Conservation (phyloP, 495 filamentous ascomycete species). For the Hypoxylon fuscum region DNA sequence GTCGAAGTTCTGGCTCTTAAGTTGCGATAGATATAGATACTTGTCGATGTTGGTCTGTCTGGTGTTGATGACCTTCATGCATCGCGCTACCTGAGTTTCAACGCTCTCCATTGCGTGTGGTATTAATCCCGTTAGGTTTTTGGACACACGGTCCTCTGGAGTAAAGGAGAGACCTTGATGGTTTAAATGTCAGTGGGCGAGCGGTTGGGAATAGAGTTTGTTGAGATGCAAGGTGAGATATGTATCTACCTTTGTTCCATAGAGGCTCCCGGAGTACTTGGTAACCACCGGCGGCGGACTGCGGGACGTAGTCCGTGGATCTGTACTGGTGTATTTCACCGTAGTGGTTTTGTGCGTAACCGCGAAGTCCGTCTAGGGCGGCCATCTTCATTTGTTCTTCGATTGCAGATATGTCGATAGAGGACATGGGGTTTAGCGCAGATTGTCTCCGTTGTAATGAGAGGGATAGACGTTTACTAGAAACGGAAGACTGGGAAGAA, state of each 20-base stretch:
- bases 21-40: slow-evolving; percentile 88
- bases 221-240: slow-evolving; percentile 15
- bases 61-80: slow-evolving; percentile 72
- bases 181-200: slow-evolving; percentile 25
- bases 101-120: slow-evolving; percentile 65
- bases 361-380: slow-evolving; percentile 60
- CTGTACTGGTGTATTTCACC: slow-evolving; percentile 60
- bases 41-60: slow-evolving; percentile 88
- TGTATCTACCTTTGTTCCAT: slow-evolving; percentile 64
- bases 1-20: slow-evolving; percentile 89
- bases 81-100: slow-evolving; percentile 62
- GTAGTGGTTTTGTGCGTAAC: slow-evolving; percentile 62
- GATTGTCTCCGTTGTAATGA: slow-evolving; percentile 59
- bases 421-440: slow-evolving; percentile 62
- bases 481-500: slow-evolving; percentile 61
- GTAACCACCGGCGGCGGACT: slow-evolving; percentile 61
- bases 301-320: slow-evolving; percentile 58
- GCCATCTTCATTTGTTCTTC: slow-evolving; percentile 64
- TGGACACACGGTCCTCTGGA: slow-evolving; percentile 62
- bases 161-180: slow-evolving; percentile 63
- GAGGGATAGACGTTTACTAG: slow-evolving; percentile 63
- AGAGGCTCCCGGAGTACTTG: slow-evolving; percentile 64
- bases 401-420: slow-evolving; percentile 61
- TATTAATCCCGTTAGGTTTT: slow-evolving; percentile 67
- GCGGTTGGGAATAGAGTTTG: slow-evolving; percentile 12